Percentiles rank a stretch among this genome's conserved stretches.
Conservation (phyloP, 768 basidiomycete genomes). For the Tephrocybe rancida region DNA sequence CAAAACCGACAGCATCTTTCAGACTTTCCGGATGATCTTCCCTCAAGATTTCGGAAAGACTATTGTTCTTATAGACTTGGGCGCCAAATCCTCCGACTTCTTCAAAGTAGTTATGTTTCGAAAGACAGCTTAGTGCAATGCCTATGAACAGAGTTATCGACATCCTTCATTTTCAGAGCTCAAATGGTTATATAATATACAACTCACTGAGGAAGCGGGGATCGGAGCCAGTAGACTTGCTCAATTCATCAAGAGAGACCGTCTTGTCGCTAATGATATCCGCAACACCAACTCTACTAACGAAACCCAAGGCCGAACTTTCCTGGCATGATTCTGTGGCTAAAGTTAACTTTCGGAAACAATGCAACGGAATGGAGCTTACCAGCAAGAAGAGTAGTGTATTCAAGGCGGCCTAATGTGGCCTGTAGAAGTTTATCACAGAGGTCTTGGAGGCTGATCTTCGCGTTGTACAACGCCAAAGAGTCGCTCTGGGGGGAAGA, state of each 20-base stretch:
- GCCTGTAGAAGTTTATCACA: slow-evolving; percentile 9
- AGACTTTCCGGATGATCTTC: slow-evolving; percentile 9
- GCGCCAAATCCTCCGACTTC: slow-evolving; percentile 16
- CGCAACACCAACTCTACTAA: slow-evolving; percentile 7
- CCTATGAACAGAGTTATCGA: slow-evolving; percentile 2
- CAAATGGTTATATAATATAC: not conserved
- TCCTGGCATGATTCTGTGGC: slow-evolving; percentile 17
- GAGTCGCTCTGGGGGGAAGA: slow-evolving; percentile 3
- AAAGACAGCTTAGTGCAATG: slow-evolving; percentile 13
- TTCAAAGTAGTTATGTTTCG: slow-evolving; percentile 13
- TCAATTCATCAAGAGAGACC: slow-evolving; percentile 1
- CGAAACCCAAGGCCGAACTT: slow-evolving; percentile 14
- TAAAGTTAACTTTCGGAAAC: not conserved
- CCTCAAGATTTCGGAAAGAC: slow-evolving; percentile 7
- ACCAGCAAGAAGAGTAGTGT: slow-evolving; percentile 14
- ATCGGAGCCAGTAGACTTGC: slow-evolving; percentile 10
- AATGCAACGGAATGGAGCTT: not conserved
- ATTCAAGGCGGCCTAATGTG: slow-evolving; percentile 10
- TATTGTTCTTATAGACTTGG: slow-evolving; percentile 13
- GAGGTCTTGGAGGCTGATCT: slow-evolving; percentile 10
- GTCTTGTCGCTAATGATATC: slow-evolving; percentile 12
- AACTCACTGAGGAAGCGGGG: slow-evolving; percentile 7
- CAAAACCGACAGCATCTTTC: slow-evolving; percentile 16
- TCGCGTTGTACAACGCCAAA: slow-evolving; percentile 13
- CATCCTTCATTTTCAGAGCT: not conserved